Conservation (phyloP, 2,329 filamentous ascomycete genomes). For the Trichophyton mentagrophytes region DNA sequence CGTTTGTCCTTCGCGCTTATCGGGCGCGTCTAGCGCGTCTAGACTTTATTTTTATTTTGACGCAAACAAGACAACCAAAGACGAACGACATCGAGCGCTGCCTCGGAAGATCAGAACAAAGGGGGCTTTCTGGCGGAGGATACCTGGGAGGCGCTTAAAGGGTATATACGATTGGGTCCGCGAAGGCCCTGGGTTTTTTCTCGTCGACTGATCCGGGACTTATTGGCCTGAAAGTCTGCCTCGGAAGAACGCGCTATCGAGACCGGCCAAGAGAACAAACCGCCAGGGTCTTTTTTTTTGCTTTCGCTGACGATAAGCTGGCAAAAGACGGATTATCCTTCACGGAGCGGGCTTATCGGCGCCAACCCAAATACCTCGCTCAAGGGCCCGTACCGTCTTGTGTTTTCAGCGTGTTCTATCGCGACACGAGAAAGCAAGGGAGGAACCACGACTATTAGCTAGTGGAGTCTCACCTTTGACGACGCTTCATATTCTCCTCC, state of each 20-base stretch:
- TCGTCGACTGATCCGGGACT: neutral
- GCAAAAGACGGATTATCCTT: neutral
- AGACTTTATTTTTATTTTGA: neutral
- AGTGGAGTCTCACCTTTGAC: neutral
- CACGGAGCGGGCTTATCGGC: conserved; percentile 1
- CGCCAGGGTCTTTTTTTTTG: neutral
- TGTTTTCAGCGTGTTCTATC: conserved; percentile 1
- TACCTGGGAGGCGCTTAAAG: neutral
- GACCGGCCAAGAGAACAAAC: neutral
- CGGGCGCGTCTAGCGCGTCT: neutral
- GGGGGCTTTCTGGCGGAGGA: neutral
- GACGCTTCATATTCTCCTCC: neutral
- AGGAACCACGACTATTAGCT: neutral
- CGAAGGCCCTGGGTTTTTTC: neutral
- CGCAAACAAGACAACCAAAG: neutral
- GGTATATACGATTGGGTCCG: too few relatives aligned
- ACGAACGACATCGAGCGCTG: neutral
- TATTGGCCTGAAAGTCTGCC: neutral
- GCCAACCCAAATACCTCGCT: neutral
- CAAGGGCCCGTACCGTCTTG: neutral
- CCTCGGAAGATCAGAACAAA: neutral
- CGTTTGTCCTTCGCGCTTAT: neutral
- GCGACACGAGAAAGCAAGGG: conserved; percentile 3
- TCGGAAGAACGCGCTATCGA: neutral
- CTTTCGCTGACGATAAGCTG: neutral